Conservation (phyloP, 169 alveolate genomes). For the Plasmodium vinckei region DNA sequence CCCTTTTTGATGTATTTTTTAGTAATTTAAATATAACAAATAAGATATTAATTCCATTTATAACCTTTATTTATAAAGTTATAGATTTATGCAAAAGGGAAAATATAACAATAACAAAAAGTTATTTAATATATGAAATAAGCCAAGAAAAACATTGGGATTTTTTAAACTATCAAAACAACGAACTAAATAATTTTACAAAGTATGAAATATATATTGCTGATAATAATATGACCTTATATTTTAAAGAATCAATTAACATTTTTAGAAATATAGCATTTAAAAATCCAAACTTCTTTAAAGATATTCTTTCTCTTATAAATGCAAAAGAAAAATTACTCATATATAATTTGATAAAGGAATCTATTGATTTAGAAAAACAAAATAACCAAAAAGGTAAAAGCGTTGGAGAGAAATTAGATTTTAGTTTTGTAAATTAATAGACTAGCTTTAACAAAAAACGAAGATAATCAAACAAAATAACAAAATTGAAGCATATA, state of each 20-base stretch:
- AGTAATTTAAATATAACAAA: slow-evolving; percentile 9
- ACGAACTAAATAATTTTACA: background rate
- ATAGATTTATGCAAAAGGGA: slow-evolving; percentile 30
- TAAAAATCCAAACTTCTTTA: slow-evolving; percentile 51
- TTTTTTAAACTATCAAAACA: slow-evolving; percentile 6
- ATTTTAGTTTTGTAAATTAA: slow-evolving; percentile 54
- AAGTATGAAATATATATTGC: background rate
- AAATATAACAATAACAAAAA: slow-evolving; percentile 26
- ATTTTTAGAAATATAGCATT: slow-evolving; percentile 74
- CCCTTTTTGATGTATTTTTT: slow-evolving; percentile 38
- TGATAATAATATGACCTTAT: slow-evolving; percentile 29
- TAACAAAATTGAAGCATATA: too few species aligned
- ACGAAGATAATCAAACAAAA: too few species aligned
- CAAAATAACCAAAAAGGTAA: slow-evolving; percentile 4
- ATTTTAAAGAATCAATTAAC: slow-evolving; percentile 52
- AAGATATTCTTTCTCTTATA: slow-evolving; percentile 26
- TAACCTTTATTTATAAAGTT: slow-evolving; percentile 31
- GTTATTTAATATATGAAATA: slow-evolving; percentile 8
- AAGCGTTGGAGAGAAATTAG: slow-evolving; percentile 38
- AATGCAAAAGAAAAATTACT: slow-evolving; percentile 45
- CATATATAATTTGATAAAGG: slow-evolving; percentile 60
- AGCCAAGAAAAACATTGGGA: background rate
- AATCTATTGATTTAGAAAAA: slow-evolving; percentile 29
- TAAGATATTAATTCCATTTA: slow-evolving; percentile 26
- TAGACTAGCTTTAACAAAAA: too few species aligned